Base-by-base conservation (phyloP, 2,329 filamentous ascomycete species). In the Zymoseptoria crescenta region DNA sequence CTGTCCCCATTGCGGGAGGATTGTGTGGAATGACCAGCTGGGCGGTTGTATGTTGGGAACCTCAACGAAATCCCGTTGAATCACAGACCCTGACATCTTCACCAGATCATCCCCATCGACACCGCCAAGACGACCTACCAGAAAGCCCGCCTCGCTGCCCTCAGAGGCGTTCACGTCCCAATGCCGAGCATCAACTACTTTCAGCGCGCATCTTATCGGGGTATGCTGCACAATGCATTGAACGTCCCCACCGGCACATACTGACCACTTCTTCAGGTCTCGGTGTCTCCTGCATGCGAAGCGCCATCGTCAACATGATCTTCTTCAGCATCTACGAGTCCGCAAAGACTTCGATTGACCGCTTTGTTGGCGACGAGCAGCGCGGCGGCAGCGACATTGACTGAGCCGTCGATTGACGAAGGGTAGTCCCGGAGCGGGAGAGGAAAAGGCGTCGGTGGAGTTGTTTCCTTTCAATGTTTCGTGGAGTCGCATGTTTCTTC, bases 291-390 rank as follows among this genome's bases (percentile, higher is more conserved):
- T 92, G 94, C 85, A 82, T 84, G 65, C 85, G 90, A 58, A 92
- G 89, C 10, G 91, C 88, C 68, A 80, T 90, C 56, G 86, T 94
- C 66, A 95, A 95, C 72, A 89, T 89, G 65, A 88, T 95, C 68
- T 95, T 95, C 80, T 95, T 95, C 76, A 91, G 88, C 50, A 87
- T 86, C 48, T 95, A 94, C 72, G 90, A 95, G 75, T 86, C 90
- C 68, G 82, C 89, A 68, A 94, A 94, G 75, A 81, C 35, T 4
- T 45, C 35, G 13, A 45, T 45, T 16, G 35, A 45, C 16, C 35
- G 35, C n/a, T 45, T 45, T 5, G 35, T 45, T 45, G 35, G 35
- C 35, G 35, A 45, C 13, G 35, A 45, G 35, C 35, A 24, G 4
- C 24, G 24, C 24, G 2, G 2, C 24, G 24, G 24, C 24, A 24